Evolutionary conservation across 2,329 filamentous ascomycete genomes (phyloP), one percentile per base, ranked within the genome.

Genomic region (Lasiodiplodia sp.): DNA sequence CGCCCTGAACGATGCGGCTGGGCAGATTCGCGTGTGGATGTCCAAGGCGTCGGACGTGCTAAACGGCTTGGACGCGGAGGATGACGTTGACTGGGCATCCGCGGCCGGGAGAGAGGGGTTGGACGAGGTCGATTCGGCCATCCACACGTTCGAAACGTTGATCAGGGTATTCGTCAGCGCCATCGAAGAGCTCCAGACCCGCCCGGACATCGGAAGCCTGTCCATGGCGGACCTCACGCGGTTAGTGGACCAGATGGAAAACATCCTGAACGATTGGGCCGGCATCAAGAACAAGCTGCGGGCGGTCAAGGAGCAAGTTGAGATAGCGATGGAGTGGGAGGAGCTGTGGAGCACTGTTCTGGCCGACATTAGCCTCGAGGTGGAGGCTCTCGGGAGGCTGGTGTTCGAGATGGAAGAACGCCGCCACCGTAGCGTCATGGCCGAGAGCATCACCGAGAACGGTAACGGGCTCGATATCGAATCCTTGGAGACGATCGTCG

Each of bases 371-470:
- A 92, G 94, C 65, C 89, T 91, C 71, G 96, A 99, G 81, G 90
- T 94, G 76, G 92, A 96, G 71, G 90, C 91, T 55, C 85, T 97
- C 18, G 89, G 88, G 75, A 87, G 92, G 49, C 83, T 97, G 58
- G 92, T 98, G 37, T 98, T 98, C 75, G 94, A 98, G 80, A 97
- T 98, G 94, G 96, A 99, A 79, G 96, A 98, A 81, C 91, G 94
- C 72, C 87, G 96, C 58, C 95, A 98, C 79, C 91, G 91, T 78
- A 92, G 90, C 56, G 85, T 93, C 71, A 85, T 91, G 75, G 88
- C 88, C n/a, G 89, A 89, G 21, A 89, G 91, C 52, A 78, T 86
- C 85, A 77, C 82, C 57, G 75, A 75, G 0, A 78, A 73, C 64
- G 83, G 84, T 68, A 63, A 51, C 18, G 85, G 84, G 47, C 83